Conservation (phyloP, 306 rosid genomes). For the Prunus persica region Prunus_persica_NCBIv2 NC_034016.1:17980001-17980500, state of each 20-base stretch:
- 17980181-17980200: background rate
- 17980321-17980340: conserved; percentile 78
- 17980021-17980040: conserved; percentile 58
- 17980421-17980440: conserved; percentile 5
- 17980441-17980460: conserved; percentile 58
- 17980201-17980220: conserved; percentile 5
- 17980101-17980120: background rate
- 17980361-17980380: conserved; percentile 88
- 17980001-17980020: conserved; percentile 66
- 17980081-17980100: background rate
- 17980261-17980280: conserved; percentile 99
- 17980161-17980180: background rate
- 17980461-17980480: conserved; percentile 93
- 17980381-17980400: conserved; percentile 41
- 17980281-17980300: conserved; percentile 95
- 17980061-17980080: background rate
- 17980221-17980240: conserved; percentile 70
- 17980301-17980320: conserved; percentile 99
- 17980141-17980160: background rate
- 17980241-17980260: conserved; percentile 95
- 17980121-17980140: too few relatives aligned
- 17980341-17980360: conserved; percentile 93
- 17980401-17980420: conserved; percentile 7
- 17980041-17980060: conserved; percentile 19
- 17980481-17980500: conserved; percentile 76